Conservation (phyloP, 2,329 filamentous ascomycete genomes). For the Colletotrichum sp. region DNA sequence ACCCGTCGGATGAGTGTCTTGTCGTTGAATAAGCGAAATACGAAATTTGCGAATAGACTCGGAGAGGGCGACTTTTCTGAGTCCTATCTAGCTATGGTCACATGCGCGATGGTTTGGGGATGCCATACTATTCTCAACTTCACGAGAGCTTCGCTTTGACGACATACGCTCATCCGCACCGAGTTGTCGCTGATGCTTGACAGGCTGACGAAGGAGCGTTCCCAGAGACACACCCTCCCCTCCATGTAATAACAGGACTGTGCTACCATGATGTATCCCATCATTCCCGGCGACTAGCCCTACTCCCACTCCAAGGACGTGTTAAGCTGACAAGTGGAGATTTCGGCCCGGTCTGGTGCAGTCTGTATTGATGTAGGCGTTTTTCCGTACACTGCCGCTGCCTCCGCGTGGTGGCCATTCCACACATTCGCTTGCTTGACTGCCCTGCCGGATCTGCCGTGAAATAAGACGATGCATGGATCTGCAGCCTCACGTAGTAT, state of each 20-base stretch:
- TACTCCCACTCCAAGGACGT: too few species aligned
- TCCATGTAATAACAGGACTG: background rate
- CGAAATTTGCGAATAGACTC: background rate
- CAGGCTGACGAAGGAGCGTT: background rate
- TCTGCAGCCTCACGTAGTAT: background rate
- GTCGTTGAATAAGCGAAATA: background rate
- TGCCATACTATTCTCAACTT: background rate
- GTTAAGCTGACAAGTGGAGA: background rate
- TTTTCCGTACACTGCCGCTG: background rate
- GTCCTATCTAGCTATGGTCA: background rate
- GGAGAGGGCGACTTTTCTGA: background rate
- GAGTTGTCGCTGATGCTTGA: background rate
- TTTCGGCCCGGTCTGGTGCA: background rate
- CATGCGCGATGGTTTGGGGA: too few species aligned
- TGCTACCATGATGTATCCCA: background rate
- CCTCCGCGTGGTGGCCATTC: background rate
- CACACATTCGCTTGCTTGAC: background rate
- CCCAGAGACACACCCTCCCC: background rate
- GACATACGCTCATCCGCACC: background rate
- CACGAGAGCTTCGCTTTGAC: background rate
- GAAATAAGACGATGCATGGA: background rate
- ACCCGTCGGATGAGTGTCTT: background rate
- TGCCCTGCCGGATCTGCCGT: background rate
- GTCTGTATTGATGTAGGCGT: background rate
- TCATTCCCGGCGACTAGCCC: background rate